These are phyloP conservation scores for Kregervanrija fluxuum DNA, from an alignment of 805 yeast genomes.

Conservation along the genomic window DNA sequence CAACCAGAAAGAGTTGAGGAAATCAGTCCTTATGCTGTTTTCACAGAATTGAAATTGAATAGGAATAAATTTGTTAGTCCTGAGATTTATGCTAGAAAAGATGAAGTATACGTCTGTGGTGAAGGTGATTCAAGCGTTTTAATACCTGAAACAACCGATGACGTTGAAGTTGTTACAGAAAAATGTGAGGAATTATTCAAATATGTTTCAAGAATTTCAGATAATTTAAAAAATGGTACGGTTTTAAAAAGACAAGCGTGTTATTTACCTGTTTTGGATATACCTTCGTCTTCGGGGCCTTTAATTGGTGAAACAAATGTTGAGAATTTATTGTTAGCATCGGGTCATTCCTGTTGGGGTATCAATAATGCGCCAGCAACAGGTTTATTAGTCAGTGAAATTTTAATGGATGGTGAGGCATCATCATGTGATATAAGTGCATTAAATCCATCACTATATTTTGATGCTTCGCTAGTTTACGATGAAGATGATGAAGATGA, in stretches of 20 bases:
- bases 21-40: slow-evolving; percentile 90
- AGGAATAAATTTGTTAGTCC: slow-evolving; percentile 72
- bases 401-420: slow-evolving; percentile 77
- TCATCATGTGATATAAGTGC: slow-evolving; percentile 72
- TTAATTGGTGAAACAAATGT: slow-evolving; percentile 91
- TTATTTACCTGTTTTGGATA: slow-evolving; percentile 88
- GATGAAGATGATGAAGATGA: slow-evolving; percentile 27
- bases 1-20: slow-evolving; percentile 63
- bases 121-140: slow-evolving; percentile 90
- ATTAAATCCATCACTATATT: slow-evolving; percentile 79
- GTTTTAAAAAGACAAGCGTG: slow-evolving; percentile 87
- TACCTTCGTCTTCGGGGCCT: slow-evolving; percentile 90
- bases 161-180: slow-evolving; percentile 78
- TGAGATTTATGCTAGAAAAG: slow-evolving; percentile 89
- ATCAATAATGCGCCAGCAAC: slow-evolving; percentile 97
- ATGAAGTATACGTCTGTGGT: slow-evolving; percentile 95
- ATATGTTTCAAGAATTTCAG: slow-evolving; percentile 71
- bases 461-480: slow-evolving; percentile 53
- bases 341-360: slow-evolving; percentile 99
- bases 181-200: slow-evolving; percentile 83
- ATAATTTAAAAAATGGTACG: slow-evolving; percentile 63
- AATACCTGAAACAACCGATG: slow-evolving; percentile 90
- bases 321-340: slow-evolving; percentile 65
- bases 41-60: slow-evolving; percentile 82
- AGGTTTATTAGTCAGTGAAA: slow-evolving; percentile 86